phyloP scores from a whole-genome alignment of 768 basidiomycete genomes.

The Coprinopsis cinerea region DNA sequence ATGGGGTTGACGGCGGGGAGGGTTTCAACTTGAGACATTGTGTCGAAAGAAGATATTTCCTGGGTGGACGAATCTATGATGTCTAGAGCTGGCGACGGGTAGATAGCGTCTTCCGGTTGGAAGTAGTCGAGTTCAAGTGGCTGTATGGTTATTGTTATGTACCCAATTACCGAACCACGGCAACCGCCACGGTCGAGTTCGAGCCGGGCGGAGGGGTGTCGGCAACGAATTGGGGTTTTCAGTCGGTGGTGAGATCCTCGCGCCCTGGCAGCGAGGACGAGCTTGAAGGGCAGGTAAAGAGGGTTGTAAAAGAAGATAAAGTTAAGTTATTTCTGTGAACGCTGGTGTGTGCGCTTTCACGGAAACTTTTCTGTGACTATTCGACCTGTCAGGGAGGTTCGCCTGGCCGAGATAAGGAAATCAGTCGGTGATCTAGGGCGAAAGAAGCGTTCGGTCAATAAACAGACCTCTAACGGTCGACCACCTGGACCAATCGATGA shows the following conservation, averaged over 20 bases:
- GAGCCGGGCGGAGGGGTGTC: constrained; percentile 60
- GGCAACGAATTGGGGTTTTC: constrained; percentile 43
- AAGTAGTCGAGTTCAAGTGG: constrained; percentile 8
- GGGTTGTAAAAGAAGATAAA: constrained; percentile 14
- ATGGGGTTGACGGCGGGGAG: constrained; percentile 31
- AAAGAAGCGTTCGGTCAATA: constrained; percentile 2
- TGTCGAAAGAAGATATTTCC: constrained; percentile 18
- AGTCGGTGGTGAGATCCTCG: constrained; percentile 60
- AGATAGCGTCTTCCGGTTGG: constrained; percentile 19
- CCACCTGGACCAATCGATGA: constrained; percentile 48
- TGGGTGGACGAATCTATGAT: constrained; percentile 15
- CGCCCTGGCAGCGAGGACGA: constrained; percentile 65
- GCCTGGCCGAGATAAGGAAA: constrained; percentile 35
- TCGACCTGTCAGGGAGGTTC: constrained; percentile 70
- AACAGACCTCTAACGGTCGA: constrained; percentile 64
- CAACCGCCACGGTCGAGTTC: constrained; percentile 65
- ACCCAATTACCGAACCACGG: constrained; percentile 59
- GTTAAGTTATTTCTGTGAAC: constrained; percentile 7
- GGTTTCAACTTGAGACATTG: constrained; percentile 57
- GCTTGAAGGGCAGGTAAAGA: constrained; percentile 42
- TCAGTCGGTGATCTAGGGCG: constrained; percentile 14
- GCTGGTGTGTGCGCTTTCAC: constrained; percentile 6
- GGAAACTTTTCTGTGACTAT: too few species aligned
- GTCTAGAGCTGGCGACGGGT: constrained; percentile 7
- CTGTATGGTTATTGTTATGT: constrained; percentile 22